Percentiles rank a stretch among this genome's conserved stretches.
phyloP scores from a whole-genome alignment of 179 eudicot genomes.

The Patellifolia procumbens region DNA sequence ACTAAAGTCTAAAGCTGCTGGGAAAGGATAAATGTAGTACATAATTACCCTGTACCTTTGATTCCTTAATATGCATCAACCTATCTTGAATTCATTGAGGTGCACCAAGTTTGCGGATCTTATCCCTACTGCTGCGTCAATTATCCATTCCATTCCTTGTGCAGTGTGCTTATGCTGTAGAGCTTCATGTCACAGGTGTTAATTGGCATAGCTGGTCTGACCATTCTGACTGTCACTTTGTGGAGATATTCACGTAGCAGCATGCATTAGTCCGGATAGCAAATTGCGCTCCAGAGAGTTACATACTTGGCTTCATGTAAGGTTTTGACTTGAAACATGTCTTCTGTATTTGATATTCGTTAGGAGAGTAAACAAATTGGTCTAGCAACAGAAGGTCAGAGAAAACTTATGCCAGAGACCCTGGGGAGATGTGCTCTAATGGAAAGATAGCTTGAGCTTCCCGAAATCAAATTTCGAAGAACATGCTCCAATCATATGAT shows the following conservation, averaged over 20 bases:
- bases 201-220: conserved; percentile 63
- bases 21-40: background rate
- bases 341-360: background rate
- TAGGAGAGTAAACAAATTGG: conserved; percentile 6
- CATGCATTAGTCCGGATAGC: conserved; percentile 30
- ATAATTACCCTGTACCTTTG: background rate
- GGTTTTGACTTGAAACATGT: background rate
- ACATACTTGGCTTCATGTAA: background rate
- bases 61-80: background rate
- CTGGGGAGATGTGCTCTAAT: background rate
- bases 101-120: background rate
- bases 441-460: conserved; percentile 9
- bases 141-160: background rate
- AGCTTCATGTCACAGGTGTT: conserved; percentile 47
- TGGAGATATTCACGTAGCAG: conserved; percentile 63
- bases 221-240: conserved; percentile 55
- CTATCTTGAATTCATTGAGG: background rate
- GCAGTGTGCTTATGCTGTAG: background rate
- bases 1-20: background rate
- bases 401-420: background rate
- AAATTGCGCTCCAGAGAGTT: conserved; percentile 8
- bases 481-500: background rate
- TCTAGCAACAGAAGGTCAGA: background rate
- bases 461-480: background rate
- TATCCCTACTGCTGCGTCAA: background rate